A percentile compares a stretch with the other conserved stretches of the same genome.
These are phyloP conservation scores for Phaeodactylum tricornutum DNA, from an alignment of 108 stramenopile genomes.

Conservation along the genomic window DNA sequence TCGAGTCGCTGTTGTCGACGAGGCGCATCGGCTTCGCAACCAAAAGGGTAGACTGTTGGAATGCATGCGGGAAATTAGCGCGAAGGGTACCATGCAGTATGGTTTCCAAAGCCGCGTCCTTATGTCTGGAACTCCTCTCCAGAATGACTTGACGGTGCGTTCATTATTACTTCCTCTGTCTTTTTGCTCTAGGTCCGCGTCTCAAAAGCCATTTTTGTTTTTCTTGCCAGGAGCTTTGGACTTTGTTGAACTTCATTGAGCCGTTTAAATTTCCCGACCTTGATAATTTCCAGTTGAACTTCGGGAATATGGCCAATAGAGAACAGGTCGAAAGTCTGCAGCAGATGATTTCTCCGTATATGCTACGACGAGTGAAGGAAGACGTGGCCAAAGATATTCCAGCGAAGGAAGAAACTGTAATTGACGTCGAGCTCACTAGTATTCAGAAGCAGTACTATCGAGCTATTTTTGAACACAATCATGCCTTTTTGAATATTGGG, in stretches of 20 bases:
- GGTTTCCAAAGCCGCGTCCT: slow-evolving; percentile 92
- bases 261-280: slow-evolving; percentile 85
- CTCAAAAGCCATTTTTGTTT: background rate
- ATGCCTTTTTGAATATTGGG: slow-evolving; percentile 89
- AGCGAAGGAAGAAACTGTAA: slow-evolving; percentile 96
- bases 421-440: slow-evolving; percentile 97
- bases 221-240: slow-evolving; percentile 81
- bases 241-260: slow-evolving; percentile 95
- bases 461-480: slow-evolving; percentile 97
- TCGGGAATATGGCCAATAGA: slow-evolving; percentile 86
- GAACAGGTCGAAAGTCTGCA: slow-evolving; percentile 91
- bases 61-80: slow-evolving; percentile 88
- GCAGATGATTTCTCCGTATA: slow-evolving; percentile 88
- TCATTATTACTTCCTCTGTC: too few relatives aligned
- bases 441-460: slow-evolving; percentile 98
- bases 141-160: slow-evolving; percentile 82
- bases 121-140: slow-evolving; percentile 99
- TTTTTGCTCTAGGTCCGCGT: background rate
- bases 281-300: slow-evolving; percentile 82
- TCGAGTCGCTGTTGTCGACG: slow-evolving; percentile 91
- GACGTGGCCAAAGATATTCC: slow-evolving; percentile 99
- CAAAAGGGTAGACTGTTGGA: slow-evolving; percentile 89
- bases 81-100: slow-evolving; percentile 70
- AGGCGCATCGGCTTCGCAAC: slow-evolving; percentile 95
- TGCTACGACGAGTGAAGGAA: slow-evolving; percentile 95